A percentile compares a stretch with the other conserved stretches of the same genome.
Evolutionary conservation across 208 protist species (phyloP).

Genomic region (Herpetomonas muscarum): DNA sequence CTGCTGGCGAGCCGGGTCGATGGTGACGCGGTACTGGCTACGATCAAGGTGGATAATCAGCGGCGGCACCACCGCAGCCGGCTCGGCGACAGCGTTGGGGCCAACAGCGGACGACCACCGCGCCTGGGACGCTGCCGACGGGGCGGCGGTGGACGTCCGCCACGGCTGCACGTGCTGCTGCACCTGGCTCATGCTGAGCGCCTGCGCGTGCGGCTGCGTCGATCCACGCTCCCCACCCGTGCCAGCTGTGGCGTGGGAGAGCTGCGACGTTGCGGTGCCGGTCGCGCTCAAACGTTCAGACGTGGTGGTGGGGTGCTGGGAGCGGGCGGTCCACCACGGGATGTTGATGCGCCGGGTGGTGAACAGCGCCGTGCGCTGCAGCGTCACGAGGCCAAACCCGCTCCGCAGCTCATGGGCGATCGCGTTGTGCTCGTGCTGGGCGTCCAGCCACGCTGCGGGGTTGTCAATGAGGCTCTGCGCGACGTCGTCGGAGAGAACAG

Average conservation of each 20-base stretch:
- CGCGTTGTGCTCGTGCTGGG: slow-evolving; percentile 34
- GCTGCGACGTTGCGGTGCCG: background rate
- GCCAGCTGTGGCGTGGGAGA: too few relatives aligned
- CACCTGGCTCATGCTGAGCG: slow-evolving; percentile 5
- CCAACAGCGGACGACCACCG: background rate
- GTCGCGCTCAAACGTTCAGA: background rate
- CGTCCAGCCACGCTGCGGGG: slow-evolving; percentile 45
- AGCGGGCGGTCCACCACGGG: slow-evolving; percentile 41
- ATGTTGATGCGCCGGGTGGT: slow-evolving; percentile 43
- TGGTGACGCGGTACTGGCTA: slow-evolving; percentile 38
- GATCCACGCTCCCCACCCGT: too few relatives aligned
- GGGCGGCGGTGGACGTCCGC: slow-evolving; percentile 9
- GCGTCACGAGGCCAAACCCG: slow-evolving; percentile 37
- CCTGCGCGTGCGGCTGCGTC: too few relatives aligned
- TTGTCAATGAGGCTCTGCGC: slow-evolving; percentile 40
- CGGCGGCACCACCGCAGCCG: slow-evolving; percentile 14
- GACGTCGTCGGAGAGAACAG: slow-evolving; percentile 40
- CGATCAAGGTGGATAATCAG: slow-evolving; percentile 54
- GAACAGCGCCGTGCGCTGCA: slow-evolving; percentile 47
- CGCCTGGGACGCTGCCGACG: slow-evolving; percentile 17
- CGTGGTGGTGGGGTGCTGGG: slow-evolving; percentile 24
- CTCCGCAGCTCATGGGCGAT: slow-evolving; percentile 49
- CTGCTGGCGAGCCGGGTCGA: slow-evolving; percentile 5
- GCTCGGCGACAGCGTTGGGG: background rate
- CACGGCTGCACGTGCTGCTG: background rate